phyloP scores from a whole-genome alignment of 2,329 filamentous ascomycete genomes.

The Alternaria sp. region DNA sequence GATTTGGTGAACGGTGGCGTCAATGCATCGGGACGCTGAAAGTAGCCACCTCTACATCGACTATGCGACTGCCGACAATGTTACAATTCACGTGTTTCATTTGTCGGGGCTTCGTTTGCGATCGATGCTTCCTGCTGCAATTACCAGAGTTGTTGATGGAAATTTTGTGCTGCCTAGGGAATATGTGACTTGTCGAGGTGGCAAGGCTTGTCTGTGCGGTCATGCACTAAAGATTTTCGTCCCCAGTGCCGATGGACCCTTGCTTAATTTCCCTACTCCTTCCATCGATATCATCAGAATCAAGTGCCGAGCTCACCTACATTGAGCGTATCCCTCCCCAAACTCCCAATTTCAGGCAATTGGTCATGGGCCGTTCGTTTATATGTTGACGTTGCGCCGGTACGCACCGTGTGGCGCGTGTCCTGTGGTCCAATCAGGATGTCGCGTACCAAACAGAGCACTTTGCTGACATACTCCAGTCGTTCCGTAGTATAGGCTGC shows the following conservation, averaged over 20 bases:
- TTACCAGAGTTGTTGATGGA: background rate
- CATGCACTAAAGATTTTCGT: conserved; percentile 1
- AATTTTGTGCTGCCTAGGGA: background rate
- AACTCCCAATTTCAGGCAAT: background rate
- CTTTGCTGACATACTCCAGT: background rate
- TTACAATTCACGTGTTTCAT: background rate
- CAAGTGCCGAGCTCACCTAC: background rate
- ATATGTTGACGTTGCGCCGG: background rate
- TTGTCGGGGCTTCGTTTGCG: background rate
- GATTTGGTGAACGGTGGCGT: background rate
- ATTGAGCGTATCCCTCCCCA: background rate
- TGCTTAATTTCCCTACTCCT: background rate
- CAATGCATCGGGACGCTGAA: background rate
- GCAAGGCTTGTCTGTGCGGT: conserved; percentile 2
- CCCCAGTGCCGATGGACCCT: background rate
- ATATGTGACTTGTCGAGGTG: background rate
- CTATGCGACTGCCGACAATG: background rate
- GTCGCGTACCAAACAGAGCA: background rate
- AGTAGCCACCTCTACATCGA: background rate
- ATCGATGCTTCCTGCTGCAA: background rate
- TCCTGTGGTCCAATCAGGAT: background rate
- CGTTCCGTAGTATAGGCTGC: background rate
- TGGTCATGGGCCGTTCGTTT: background rate
- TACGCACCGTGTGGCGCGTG: background rate
- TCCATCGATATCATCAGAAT: background rate